phyloP scores from a whole-genome alignment of 257 asterid species.

The Henckelia pumila region DNA sequence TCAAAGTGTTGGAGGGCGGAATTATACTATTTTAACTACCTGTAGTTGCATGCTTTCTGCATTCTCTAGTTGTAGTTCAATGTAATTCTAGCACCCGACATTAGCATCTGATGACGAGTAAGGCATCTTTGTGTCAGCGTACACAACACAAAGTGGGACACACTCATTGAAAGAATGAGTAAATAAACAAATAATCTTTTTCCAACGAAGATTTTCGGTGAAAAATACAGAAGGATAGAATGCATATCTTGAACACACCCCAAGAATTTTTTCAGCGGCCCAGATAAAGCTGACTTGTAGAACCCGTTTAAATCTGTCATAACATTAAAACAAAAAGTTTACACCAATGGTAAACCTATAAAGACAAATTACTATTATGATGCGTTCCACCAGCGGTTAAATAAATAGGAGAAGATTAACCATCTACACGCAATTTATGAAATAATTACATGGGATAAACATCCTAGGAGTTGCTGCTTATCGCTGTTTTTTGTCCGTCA shows the following conservation, averaged over 20 bases:
- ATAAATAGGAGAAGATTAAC: too few species aligned
- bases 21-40: constrained; percentile 41
- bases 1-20: constrained; percentile 43
- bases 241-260: constrained; percentile 26
- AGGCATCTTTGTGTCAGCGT: constrained; percentile 34
- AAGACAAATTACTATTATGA: neutral
- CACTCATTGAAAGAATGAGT: constrained; percentile 23
- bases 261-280: constrained; percentile 19
- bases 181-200: constrained; percentile 13
- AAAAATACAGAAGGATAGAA: constrained; percentile 19
- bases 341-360: neutral
- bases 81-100: constrained; percentile 25
- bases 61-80: constrained; percentile 39
- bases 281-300: constrained; percentile 10
- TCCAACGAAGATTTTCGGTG: constrained; percentile 6
- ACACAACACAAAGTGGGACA: constrained; percentile 37
- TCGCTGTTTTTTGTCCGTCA: too few species aligned
- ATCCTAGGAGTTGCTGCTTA: too few species aligned
- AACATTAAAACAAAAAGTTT: neutral
- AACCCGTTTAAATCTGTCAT: constrained; percentile 24
- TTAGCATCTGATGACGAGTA: constrained; percentile 37
- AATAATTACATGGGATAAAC: too few species aligned
- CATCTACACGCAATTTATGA: too few species aligned
- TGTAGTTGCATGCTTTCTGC: constrained; percentile 45
- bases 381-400: too few species aligned